These are phyloP conservation scores for Kockovaella imperatae DNA, from an alignment of 768 basidiomycete species.

Conservation along the genomic window DNA sequence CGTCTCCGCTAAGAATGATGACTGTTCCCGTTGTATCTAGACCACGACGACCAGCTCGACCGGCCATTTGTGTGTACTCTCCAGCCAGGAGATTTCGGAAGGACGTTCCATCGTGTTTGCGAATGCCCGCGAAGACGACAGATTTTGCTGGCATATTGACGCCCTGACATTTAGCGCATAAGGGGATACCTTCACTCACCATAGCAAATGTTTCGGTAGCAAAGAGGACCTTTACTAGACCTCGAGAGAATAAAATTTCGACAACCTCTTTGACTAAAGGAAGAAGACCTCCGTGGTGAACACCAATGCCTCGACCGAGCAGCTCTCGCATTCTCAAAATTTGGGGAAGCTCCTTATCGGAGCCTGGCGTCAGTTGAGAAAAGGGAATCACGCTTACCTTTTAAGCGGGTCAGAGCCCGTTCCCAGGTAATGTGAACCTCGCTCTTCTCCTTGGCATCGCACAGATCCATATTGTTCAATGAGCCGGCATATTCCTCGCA, in stretches of 20 bases:
- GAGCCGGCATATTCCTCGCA: slow-evolving; percentile 96
- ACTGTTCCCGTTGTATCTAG: slow-evolving; percentile 93
- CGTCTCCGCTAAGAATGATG: slow-evolving; percentile 69
- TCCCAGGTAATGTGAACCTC: slow-evolving; percentile 93
- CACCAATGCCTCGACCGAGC: slow-evolving; percentile 85
- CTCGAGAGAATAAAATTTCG: slow-evolving; percentile 89
- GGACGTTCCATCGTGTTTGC: slow-evolving; percentile 87
- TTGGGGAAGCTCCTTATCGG: slow-evolving; percentile 87
- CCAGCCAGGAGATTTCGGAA: slow-evolving; percentile 56
- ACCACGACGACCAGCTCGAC: slow-evolving; percentile 91
- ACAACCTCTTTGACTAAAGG: slow-evolving; percentile 97
- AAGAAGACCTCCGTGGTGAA: slow-evolving; percentile 92
- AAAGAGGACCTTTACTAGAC: slow-evolving; percentile 90
- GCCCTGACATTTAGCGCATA: no score
- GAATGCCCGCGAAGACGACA: slow-evolving; percentile 88
- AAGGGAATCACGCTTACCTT: slow-evolving; percentile 53
- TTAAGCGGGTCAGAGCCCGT: slow-evolving; percentile 78
- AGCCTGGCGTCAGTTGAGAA: slow-evolving; percentile 50
- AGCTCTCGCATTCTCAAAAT: slow-evolving; percentile 82
- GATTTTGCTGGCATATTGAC: slow-evolving; percentile 99
- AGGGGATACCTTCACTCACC: slow-evolving; percentile 57
- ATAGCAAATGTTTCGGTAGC: slow-evolving; percentile 99
- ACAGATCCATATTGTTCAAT: slow-evolving; percentile 78
- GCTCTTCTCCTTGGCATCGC: slow-evolving; percentile 84
- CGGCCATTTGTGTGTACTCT: slow-evolving; percentile 99